These are phyloP conservation scores for Chalciporus pseudorubinellus DNA, from an alignment of 768 basidiomycete species.

Conservation along the genomic window DNA sequence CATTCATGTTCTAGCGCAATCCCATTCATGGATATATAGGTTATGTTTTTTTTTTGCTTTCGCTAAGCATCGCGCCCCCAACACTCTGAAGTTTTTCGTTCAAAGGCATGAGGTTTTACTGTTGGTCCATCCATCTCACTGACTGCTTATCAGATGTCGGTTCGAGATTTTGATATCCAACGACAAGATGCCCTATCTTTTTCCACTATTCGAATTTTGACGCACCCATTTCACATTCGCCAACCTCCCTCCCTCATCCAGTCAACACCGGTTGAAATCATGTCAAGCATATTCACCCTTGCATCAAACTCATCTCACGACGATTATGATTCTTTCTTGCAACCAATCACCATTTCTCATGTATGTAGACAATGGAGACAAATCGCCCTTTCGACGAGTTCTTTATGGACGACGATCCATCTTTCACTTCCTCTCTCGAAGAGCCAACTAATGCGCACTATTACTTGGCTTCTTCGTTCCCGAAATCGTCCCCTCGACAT, in stretches of 20 bases:
- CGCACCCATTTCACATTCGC: background rate
- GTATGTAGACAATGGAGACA: constrained; percentile 52
- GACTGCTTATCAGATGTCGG: constrained; percentile 7
- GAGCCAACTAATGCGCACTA: constrained; percentile 36
- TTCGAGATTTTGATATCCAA: background rate
- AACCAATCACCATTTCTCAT: constrained; percentile 41
- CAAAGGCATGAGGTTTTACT: background rate
- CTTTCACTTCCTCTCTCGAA: constrained; percentile 44
- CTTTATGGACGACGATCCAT: constrained; percentile 51
- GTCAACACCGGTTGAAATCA: constrained; percentile 36
- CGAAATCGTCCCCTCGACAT: constrained; percentile 46
- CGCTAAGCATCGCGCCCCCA: background rate
- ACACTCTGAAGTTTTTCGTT: background rate
- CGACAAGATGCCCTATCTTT: background rate
- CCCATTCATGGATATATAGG: background rate
- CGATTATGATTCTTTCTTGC: constrained; percentile 22
- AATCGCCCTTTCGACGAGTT: constrained; percentile 43
- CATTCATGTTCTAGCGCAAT: background rate
- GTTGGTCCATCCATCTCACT: no score
- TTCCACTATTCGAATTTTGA: background rate
- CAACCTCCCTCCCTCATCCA: background rate
- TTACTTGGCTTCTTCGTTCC: constrained; percentile 46
- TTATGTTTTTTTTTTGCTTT: background rate
- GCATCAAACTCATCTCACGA: constrained; percentile 29
- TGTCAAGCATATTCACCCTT: constrained; percentile 36